Percentiles rank a stretch among this genome's conserved stretches.
phyloP scores from a whole-genome alignment of 1,284 basidiomycete genomes.

The Ceratobasidium sp. region DNA sequence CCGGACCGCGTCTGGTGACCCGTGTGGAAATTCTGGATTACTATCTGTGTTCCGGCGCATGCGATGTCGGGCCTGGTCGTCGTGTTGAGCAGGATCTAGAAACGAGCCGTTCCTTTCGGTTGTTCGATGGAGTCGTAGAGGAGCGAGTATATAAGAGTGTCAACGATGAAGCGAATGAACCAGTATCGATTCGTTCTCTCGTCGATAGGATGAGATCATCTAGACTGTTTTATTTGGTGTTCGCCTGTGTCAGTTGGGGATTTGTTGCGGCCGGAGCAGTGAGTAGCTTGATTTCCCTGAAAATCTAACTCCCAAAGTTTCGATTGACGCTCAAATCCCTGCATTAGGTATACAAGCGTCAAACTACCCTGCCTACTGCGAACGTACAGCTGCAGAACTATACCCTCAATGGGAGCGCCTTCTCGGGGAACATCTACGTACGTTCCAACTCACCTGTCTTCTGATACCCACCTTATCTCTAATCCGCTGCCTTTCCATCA shows the following conservation, averaged over 20 bases:
- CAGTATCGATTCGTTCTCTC: not conserved
- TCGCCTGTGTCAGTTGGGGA: conserved; percentile 24
- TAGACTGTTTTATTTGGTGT: conserved; percentile 27
- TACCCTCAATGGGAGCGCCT: conserved; percentile 32
- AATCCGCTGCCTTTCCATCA: not conserved
- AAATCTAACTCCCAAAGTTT: not conserved
- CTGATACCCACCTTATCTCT: not conserved
- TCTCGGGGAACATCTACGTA: conserved; percentile 40
- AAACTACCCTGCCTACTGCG: conserved; percentile 31
- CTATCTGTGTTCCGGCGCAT: not conserved
- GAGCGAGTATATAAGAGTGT: conserved; percentile 33
- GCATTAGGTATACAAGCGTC: conserved; percentile 29
- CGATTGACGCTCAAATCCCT: not conserved
- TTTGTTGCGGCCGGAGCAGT: conserved; percentile 36
- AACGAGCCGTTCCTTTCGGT: not conserved
- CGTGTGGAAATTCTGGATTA: conserved; percentile 15
- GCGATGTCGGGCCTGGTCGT: conserved; percentile 5
- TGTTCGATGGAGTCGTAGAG: not conserved
- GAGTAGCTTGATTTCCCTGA: conserved; percentile 11
- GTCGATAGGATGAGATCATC: conserved; percentile 29
- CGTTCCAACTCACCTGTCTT: not conserved
- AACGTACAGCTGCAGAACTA: conserved; percentile 39
- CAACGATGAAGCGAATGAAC: not conserved
- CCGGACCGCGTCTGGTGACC: conserved; percentile 37
- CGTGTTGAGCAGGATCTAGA: conserved; percentile 18